Base-by-base conservation (phyloP, 2,329 filamentous ascomycete species). In the Metarhizium rileyi region DNA sequence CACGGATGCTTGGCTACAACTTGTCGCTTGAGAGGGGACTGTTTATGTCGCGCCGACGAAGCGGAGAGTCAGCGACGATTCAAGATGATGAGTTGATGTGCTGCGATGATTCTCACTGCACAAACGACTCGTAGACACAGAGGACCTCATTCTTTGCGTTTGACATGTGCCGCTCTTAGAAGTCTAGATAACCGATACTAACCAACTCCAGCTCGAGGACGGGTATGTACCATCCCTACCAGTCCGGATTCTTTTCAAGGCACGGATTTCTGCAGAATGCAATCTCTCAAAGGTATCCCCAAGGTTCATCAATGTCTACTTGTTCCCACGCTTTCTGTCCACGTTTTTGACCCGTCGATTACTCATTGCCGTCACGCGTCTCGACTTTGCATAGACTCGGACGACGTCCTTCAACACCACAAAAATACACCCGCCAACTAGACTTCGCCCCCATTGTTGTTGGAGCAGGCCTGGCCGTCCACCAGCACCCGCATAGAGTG, bases 351-450 rank as follows among this genome's bases (percentile, higher is more conserved):
- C 72, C 52, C 69, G 71, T 48, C 80, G 72, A 42, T 75, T 73
- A 6, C 71, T 70, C 58, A 77, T 74, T 30, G 79, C 73, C 57
- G 77, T 72, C 12, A 79, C 80, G 53, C 73, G 74, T 53, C 79
- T 72, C 63, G 81, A 82, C 66, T 84, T 85, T 55, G 76, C 73
- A 60, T 83, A 86, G 23, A 86, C 65, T 50, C 71, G 69, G 46
- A 84, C 68, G 3, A 71, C 72, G 57, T 86, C 82, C 65, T 91
- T 93, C 47, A 95, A 66, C 9, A 95, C 83, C 16, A 97, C 83
- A 59, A 91, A 95, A 20, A 95, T 69, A 62, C 88, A 93, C 0
- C 93, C 93, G 1, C 93, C 93, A 1, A 93, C 77, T 3, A 98
- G 73, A 60, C 87, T 96, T 50, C 93, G 77, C 1, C 90, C 93